These are phyloP conservation scores for Zalaria obscura DNA, from an alignment of 2,329 filamentous ascomycete genomes.

Conservation along the genomic window DNA sequence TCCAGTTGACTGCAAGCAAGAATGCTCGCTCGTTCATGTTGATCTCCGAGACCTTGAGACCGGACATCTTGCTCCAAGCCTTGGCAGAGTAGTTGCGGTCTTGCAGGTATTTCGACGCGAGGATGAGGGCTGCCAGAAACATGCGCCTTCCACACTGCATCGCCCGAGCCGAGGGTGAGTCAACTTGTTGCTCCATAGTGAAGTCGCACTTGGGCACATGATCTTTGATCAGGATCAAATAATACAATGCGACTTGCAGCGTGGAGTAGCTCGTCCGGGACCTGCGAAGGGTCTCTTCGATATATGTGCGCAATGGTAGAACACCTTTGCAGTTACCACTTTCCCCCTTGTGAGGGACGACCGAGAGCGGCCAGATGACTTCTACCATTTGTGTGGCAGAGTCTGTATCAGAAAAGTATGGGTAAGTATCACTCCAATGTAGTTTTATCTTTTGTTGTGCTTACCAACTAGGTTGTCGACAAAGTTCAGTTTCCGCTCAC, in stretches of 20 bases:
- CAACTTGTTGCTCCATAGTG: slow-evolving; percentile 69
- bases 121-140: slow-evolving; percentile 87
- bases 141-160: slow-evolving; percentile 93
- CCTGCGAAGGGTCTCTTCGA: slow-evolving; percentile 88
- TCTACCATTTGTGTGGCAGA: slow-evolving; percentile 95
- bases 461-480: slow-evolving; percentile 97
- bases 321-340: slow-evolving; percentile 48
- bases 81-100: slow-evolving; percentile 95
- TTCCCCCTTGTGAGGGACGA: slow-evolving; percentile 50
- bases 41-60: slow-evolving; percentile 84
- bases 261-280: slow-evolving; percentile 97
- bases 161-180: slow-evolving; percentile 58
- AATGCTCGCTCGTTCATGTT: slow-evolving; percentile 95
- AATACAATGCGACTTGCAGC: slow-evolving; percentile 90
- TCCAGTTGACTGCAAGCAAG: slow-evolving; percentile 80
- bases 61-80: slow-evolving; percentile 98
- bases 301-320: slow-evolving; percentile 83
- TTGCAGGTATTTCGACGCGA: slow-evolving; percentile 95
- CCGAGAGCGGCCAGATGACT: slow-evolving; percentile 89
- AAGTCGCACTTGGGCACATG: slow-evolving; percentile 75
- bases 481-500: slow-evolving; percentile 85
- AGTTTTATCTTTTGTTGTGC: slow-evolving; percentile 20
- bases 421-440: slow-evolving; percentile 18
- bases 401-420: slow-evolving; percentile 44
- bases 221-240: slow-evolving; percentile 84